Percentiles rank a stretch among this genome's conserved stretches.
These are phyloP conservation scores for Yamadazyma mexicana DNA, from an alignment of 1,139 yeast species.

Conservation along the genomic window DNA sequence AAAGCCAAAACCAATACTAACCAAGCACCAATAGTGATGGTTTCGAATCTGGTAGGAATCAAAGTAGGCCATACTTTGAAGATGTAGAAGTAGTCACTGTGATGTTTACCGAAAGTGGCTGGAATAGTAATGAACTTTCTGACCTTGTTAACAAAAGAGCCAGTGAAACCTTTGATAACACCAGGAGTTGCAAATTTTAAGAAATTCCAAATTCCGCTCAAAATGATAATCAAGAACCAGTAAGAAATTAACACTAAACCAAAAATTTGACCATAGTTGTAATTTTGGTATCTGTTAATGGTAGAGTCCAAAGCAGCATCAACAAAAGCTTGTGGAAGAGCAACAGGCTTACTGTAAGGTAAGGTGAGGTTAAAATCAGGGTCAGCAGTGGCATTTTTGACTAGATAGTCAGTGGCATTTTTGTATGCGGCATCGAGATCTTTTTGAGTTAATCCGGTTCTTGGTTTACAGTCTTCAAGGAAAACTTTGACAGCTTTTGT, in stretches of 20 bases:
- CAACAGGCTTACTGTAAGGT: conserved; percentile 32
- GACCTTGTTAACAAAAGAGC: conserved; percentile 31
- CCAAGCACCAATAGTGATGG: conserved; percentile 50
- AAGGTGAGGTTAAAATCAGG: conserved; percentile 27
- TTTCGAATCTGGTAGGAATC: conserved; percentile 67
- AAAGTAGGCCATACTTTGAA: conserved; percentile 32
- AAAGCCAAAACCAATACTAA: conserved; percentile 50
- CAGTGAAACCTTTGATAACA: conserved; percentile 30
- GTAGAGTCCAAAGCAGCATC: conserved; percentile 37
- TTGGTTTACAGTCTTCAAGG: conserved; percentile 17
- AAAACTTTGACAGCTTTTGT: conserved; percentile 26
- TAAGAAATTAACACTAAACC: conserved; percentile 50
- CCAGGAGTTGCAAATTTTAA: conserved; percentile 35
- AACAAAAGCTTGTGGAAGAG: conserved; percentile 21
- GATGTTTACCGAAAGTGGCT: conserved; percentile 43
- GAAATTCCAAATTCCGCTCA: conserved; percentile 44
- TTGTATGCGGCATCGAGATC: conserved; percentile 31
- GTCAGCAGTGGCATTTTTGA: conserved; percentile 22
- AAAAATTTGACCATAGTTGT: conserved; percentile 47
- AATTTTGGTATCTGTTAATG: conserved; percentile 39
- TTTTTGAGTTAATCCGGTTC: conserved; percentile 24
- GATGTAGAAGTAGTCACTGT: conserved; percentile 36
- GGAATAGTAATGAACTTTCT: conserved; percentile 50
- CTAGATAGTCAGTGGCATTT: conserved; percentile 37
- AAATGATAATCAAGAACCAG: conserved; percentile 43